phyloP scores from a whole-genome alignment of 2,329 filamentous ascomycete genomes.

The Trichophyton mentagrophytes region DNA sequence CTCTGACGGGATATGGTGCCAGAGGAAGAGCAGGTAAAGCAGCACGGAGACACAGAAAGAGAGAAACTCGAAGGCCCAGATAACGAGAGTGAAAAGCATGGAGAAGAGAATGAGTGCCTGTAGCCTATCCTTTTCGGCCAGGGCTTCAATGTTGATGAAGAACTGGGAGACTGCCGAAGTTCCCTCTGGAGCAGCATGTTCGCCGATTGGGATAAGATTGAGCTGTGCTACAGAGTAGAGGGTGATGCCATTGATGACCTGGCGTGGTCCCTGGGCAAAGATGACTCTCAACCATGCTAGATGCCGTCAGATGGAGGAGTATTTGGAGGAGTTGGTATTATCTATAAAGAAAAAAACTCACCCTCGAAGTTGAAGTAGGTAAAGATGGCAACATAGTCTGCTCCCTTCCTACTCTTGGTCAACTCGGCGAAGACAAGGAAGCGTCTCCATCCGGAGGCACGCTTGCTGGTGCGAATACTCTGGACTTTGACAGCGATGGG shows the following conservation, averaged over 20 bases:
- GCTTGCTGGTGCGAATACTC: conserved; percentile 57
- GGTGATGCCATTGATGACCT: conserved; percentile 80
- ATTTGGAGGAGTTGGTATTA: too few relatives aligned
- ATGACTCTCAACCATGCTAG: conserved; percentile 76
- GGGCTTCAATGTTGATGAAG: conserved; percentile 63
- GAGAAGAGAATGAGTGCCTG: conserved; percentile 74
- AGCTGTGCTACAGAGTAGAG: conserved; percentile 70
- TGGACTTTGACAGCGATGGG: conserved; percentile 73
- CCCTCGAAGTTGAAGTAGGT: conserved; percentile 71
- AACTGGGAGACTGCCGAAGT: conserved; percentile 59
- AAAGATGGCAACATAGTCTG: conserved; percentile 81
- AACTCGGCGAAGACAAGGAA: conserved; percentile 88
- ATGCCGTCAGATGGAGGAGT: conserved; percentile 14
- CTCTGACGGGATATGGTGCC: conserved; percentile 72
- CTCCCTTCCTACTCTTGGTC: conserved; percentile 82
- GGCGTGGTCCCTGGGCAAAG: conserved; percentile 81
- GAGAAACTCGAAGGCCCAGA: conserved; percentile 75
- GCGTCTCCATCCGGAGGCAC: conserved; percentile 67
- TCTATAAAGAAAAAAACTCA: conserved; percentile 17
- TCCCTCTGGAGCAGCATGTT: conserved; percentile 42
- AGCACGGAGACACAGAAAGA: conserved; percentile 59
- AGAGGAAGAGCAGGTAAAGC: conserved; percentile 80
- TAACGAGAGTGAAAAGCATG: conserved; percentile 82
- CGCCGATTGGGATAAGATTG: conserved; percentile 53
- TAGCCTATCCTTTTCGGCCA: conserved; percentile 60